A percentile compares a stretch with the other conserved stretches of the same genome.
phyloP scores from a whole-genome alignment of 2,329 filamentous ascomycete species.

The Trichoderma afroharzianum region DNA sequence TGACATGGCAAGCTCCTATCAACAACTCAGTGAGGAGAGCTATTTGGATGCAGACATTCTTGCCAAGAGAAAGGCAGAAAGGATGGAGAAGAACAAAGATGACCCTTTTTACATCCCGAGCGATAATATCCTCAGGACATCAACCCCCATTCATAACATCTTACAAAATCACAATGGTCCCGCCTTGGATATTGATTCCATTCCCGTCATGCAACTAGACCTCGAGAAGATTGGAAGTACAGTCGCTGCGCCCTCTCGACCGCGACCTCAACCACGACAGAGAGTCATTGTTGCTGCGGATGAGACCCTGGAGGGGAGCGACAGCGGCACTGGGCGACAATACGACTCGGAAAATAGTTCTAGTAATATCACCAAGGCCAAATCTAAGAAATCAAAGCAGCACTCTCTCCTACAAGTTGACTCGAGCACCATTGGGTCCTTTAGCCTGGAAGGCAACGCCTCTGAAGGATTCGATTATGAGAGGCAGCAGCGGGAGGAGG shows the following conservation, averaged over 20 bases:
- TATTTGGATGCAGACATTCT: conserved; percentile 71
- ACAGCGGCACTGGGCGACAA: conserved; percentile 44
- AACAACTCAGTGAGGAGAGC: conserved; percentile 58
- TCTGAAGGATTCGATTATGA: conserved; percentile 54
- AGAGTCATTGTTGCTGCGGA: conserved; percentile 68
- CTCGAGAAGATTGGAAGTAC: conserved; percentile 51
- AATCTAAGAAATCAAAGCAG: conserved; percentile 52
- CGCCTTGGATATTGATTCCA: conserved; percentile 85
- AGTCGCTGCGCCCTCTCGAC: conserved; percentile 31
- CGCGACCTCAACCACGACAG: conserved; percentile 46
- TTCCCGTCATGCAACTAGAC: conserved; percentile 91
- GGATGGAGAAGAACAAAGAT: conserved; percentile 78
- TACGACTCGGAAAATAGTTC: conserved; percentile 55
- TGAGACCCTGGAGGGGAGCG: conserved; percentile 62
- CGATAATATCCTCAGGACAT: conserved; percentile 55
- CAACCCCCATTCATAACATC: conserved; percentile 77
- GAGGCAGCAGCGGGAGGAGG: conserved; percentile 69
- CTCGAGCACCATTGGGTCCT: conserved; percentile 71
- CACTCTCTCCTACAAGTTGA: conserved; percentile 75
- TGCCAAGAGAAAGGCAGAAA: conserved; percentile 70
- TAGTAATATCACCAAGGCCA: conserved; percentile 47
- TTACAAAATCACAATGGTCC: conserved; percentile 68
- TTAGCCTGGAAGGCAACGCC: conserved; percentile 60
- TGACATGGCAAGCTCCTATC: conserved; percentile 52
- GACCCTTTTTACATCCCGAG: conserved; percentile 89